These are phyloP conservation scores for Tarenaya hassleriana DNA, from an alignment of 345 rosid genomes.

Conservation along the genomic window DNA sequence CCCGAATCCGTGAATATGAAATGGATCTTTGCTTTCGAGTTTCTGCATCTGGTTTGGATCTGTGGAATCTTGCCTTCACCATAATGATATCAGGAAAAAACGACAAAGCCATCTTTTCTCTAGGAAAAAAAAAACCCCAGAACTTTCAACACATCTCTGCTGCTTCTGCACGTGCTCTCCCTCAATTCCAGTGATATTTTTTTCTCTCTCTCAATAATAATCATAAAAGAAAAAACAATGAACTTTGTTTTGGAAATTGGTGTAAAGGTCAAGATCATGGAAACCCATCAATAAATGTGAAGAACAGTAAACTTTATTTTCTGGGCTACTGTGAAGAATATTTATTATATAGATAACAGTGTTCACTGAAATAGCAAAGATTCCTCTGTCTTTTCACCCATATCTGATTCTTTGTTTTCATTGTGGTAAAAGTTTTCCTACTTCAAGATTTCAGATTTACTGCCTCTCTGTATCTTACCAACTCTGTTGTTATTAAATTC, in stretches of 20 bases:
- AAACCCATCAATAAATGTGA: slow-evolving; percentile 34
- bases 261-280: slow-evolving; percentile 34
- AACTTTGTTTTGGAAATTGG: slow-evolving; percentile 20
- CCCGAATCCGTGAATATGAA: neutral
- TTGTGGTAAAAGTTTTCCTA: slow-evolving; percentile 60
- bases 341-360: slow-evolving; percentile 30
- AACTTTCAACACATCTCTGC: slow-evolving; percentile 32
- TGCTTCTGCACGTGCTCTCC: slow-evolving; percentile 56
- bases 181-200: slow-evolving; percentile 25
- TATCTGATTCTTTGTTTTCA: slow-evolving; percentile 23
- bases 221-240: slow-evolving; percentile 21
- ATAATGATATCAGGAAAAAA: too few species aligned
- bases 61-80: slow-evolving; percentile 43
- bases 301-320: slow-evolving; percentile 26
- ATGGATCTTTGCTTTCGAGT: slow-evolving; percentile 15
- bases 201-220: slow-evolving; percentile 32
- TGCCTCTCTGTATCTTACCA: slow-evolving; percentile 17
- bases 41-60: slow-evolving; percentile 20
- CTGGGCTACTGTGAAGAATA: neutral
- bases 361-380: slow-evolving; percentile 37
- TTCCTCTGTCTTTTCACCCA: slow-evolving; percentile 33
- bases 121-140: slow-evolving; percentile 15
- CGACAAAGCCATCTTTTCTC: too few species aligned
- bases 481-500: slow-evolving; percentile 19
- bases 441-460: slow-evolving; percentile 41